These are phyloP conservation scores for Microcyclospora pomicola DNA, from an alignment of 2,329 filamentous ascomycete species.

Conservation along the genomic window DNA sequence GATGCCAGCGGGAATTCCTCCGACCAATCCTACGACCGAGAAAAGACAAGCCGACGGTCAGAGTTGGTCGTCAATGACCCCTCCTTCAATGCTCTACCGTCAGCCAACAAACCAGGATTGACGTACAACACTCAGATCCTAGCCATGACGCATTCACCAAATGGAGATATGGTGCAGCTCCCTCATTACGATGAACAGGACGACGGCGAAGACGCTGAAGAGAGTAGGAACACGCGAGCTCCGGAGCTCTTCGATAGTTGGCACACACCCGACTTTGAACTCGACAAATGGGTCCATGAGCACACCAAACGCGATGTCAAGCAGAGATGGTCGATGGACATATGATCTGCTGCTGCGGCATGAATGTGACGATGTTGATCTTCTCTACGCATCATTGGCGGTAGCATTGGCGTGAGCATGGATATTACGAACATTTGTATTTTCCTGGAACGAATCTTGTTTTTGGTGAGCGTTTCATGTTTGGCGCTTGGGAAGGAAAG, in stretches of 20 bases:
- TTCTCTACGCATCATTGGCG: too few relatives aligned
- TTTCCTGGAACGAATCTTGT: too few relatives aligned
- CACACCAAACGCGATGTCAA: constrained; percentile 23
- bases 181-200: neutral
- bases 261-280: constrained; percentile 16
- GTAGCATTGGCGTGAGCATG: too few relatives aligned
- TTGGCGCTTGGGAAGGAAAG: too few relatives aligned
- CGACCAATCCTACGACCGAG: neutral
- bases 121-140: too few relatives aligned
- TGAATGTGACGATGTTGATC: too few relatives aligned
- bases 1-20: neutral
- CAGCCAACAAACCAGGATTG: too few relatives aligned
- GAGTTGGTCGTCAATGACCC: constrained; percentile 24
- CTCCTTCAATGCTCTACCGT: constrained; percentile 23
- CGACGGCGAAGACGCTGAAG: constrained; percentile 14
- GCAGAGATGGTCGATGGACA: constrained; percentile 31
- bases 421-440: too few relatives aligned
- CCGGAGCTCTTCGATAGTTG: constrained; percentile 23
- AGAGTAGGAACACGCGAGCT: constrained; percentile 2
- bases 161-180: too few relatives aligned
- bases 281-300: constrained; percentile 17
- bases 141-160: too few relatives aligned
- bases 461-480: too few relatives aligned
- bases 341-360: constrained; percentile 13
- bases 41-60: constrained; percentile 1